Base-by-base conservation (phyloP, 805 yeast species). In the Zygosaccharomyces lentus region DNA sequence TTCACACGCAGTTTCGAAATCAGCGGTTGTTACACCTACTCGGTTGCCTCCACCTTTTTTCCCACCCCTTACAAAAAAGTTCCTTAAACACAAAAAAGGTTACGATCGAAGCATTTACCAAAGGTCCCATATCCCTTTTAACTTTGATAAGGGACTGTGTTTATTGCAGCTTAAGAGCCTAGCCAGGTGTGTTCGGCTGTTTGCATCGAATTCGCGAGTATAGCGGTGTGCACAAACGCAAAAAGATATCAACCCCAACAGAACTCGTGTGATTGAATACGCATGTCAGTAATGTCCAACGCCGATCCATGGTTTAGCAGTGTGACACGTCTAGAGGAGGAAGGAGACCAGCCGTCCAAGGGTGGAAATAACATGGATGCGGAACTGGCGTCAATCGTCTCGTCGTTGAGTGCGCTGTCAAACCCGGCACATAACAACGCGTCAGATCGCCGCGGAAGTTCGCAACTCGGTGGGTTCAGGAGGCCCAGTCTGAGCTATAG, bases 331-430 rank as follows among this genome's bases (percentile, higher is more conserved):
- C 26, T 37, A 19, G 31, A 37, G n/a, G 40, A 37, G 10, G 40
- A 37, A 7, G 29, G 40, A 8, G 40, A 37, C 9, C 16, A 25
- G 4, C 23, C 16, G 9, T 37, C 29, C n/a, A 37, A 37, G 7
- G 42, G 30, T 23, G 26, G 34, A 23, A 50, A 54, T 41, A 48
- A 54, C 24, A 55, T 65, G 52, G 64, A 64, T 48, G 56, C 64
- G 15, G 68, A 65, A 45, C 47, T 65, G 35, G 66, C 65, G 10
- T 63, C 67, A 34, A 66, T 65, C 29, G 67, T 67, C 4, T 62
- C 69, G 6, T 65, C 70, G n/a, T 50, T 66, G 38, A 64, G 67
- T 42, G 67, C 66, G 12, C 53, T 61, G 26, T 64, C 69, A 9
- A 57, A 57, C 36, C 58, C 53, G 19, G 41, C 51, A 34, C 50